phyloP scores from a whole-genome alignment of 1,139 yeast genomes.

The Diutina sp. region DNA sequence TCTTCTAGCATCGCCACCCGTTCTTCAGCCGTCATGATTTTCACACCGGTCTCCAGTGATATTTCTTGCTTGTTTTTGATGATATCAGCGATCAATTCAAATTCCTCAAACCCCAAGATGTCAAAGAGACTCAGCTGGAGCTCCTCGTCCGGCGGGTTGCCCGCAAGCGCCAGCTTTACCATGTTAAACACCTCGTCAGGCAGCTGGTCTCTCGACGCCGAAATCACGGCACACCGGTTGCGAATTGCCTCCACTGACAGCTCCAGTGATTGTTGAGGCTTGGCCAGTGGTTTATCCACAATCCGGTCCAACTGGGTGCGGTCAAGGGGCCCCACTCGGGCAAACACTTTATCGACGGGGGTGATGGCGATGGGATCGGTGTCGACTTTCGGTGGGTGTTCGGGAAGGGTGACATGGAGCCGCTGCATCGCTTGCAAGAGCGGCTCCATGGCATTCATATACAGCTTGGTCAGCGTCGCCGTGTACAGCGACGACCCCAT shows the following conservation, averaged over 20 bases:
- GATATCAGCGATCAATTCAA: slow-evolving; percentile 62
- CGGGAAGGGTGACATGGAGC: slow-evolving; percentile 12
- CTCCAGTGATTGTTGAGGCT: background rate
- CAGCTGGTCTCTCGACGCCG: slow-evolving; percentile 8
- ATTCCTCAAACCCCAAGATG: slow-evolving; percentile 72
- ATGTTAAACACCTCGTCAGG: background rate
- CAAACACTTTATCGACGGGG: slow-evolving; percentile 16
- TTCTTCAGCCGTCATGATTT: slow-evolving; percentile 41
- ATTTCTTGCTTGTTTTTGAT: slow-evolving; percentile 36
- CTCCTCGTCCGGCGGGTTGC: slow-evolving; percentile 39
- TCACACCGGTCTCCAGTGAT: slow-evolving; percentile 9
- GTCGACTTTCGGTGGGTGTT: slow-evolving; percentile 21
- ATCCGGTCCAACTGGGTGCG: slow-evolving; percentile 21
- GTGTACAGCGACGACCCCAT: background rate
- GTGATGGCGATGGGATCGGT: slow-evolving; percentile 17
- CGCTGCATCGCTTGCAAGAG: slow-evolving; percentile 35
- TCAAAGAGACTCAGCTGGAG: slow-evolving; percentile 62
- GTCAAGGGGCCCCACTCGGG: slow-evolving; percentile 19
- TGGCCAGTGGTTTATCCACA: slow-evolving; percentile 6
- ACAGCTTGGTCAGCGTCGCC: slow-evolving; percentile 48
- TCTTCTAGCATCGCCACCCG: slow-evolving; percentile 43
- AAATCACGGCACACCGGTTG: slow-evolving; percentile 3
- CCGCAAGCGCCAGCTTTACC: background rate
- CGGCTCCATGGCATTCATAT: slow-evolving; percentile 65
- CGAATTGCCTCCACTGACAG: background rate